These are phyloP conservation scores for Circinella minor DNA, from an alignment of 371 early-diverging fungal genomes.

Conservation along the genomic window DNA sequence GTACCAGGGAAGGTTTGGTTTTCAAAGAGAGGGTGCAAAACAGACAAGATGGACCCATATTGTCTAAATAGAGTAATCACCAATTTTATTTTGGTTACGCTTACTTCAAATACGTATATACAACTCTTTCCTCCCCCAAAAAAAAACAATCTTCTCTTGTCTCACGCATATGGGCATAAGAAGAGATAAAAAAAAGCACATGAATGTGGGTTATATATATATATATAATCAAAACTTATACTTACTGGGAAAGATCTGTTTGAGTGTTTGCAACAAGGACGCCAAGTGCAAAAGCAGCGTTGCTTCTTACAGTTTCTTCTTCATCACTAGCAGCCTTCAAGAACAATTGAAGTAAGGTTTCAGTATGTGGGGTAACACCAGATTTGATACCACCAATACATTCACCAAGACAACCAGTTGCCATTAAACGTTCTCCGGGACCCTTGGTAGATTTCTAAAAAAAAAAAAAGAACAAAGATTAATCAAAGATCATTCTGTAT, in stretches of 20 bases:
- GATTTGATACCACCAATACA: conserved; percentile 69
- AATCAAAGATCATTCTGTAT: too few relatives aligned
- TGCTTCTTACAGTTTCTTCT: conserved; percentile 82
- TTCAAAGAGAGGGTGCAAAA: conserved; percentile 74
- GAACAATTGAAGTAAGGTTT: conserved; percentile 64
- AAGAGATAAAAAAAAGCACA: too few relatives aligned
- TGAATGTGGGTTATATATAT: neutral
- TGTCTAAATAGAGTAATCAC: conserved; percentile 35
- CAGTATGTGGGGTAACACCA: conserved; percentile 75
- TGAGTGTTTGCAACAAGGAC: conserved; percentile 69
- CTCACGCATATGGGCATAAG: conserved; percentile 1
- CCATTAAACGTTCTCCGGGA: conserved; percentile 83
- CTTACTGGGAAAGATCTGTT: conserved; percentile 64
- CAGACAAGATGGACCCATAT: conserved; percentile 69
- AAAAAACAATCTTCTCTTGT: neutral
- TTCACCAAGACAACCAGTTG: conserved; percentile 86
- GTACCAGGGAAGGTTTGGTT: conserved; percentile 64
- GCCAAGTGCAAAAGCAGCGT: conserved; percentile 85
- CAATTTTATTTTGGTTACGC: neutral
- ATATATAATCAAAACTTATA: neutral
- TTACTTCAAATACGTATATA: too few relatives aligned
- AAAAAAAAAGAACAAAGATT: too few relatives aligned
- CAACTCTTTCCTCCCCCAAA: too few relatives aligned
- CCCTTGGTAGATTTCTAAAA: conserved; percentile 63
- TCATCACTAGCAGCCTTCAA: conserved; percentile 72